Evolutionary conservation across 768 basidiomycete species (phyloP), one percentile per base, ranked within the genome.

Genomic region (Naematelia encephala): DNA sequence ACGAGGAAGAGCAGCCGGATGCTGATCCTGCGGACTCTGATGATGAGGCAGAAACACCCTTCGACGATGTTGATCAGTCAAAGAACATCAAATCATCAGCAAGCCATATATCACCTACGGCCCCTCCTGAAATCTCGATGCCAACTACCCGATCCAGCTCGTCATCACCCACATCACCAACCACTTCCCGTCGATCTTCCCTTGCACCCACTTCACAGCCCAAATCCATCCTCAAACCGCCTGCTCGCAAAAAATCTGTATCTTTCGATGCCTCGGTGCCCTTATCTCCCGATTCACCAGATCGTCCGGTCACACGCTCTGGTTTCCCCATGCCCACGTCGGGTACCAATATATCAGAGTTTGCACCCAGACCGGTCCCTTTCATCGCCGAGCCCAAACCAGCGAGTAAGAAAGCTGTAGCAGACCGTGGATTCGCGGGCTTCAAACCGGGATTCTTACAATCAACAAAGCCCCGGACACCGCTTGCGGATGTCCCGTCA

Each of bases 261-360:
- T 61, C 71, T 5, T 73, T 73, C 47, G 71, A 73, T 46, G 62
- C 62, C 1, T 64, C 68, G 13, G 48, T 70, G 1, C 71, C 71
- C 12, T 27, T 60, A 11, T 64, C 68, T 14, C 66, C 69, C 1
- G 54, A 55, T 5, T 66, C 66, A 11, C 71, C 71, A 8, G 64
- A 62, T 10, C 13, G 29, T 2, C n/a, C 27, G 16, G 13, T 44
- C 10, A 39, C 45, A 5, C 51, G 34, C 14, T 52, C 66, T 30
- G 68, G 63, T 0, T 68, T 68, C 42, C 62, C 63, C n/a, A 25
- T 68, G 39, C 63, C 68, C 8, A 25, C 22, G 51, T 34, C 27
- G 14, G 26, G 5, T 5, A 54, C n/a, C 25, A 50, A 51, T 3
- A n/a, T n/a, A n/a, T n/a, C n/a, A n/a, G 63, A 66, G 13, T 67